Evolutionary conservation across 495 filamentous ascomycete genomes (phyloP).

Genomic region (Talaromyces borbonicus): DNA sequence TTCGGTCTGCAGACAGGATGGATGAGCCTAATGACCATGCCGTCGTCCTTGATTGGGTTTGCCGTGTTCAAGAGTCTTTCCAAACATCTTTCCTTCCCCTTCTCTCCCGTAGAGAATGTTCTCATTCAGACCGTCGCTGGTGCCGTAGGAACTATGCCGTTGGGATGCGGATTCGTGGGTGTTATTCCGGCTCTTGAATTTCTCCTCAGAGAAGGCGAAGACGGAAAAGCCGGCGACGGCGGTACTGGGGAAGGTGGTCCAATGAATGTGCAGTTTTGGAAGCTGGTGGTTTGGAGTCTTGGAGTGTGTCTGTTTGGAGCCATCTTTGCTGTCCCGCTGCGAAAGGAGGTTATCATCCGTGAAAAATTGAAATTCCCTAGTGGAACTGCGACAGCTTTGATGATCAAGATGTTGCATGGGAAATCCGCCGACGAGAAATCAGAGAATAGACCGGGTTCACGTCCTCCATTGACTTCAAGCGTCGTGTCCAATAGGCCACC

Average conservation of each 20-base stretch:
- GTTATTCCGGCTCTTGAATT: conserved; percentile 89
- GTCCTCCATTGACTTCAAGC: background rate
- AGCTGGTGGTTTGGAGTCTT: conserved; percentile 78
- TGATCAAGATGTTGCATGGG: conserved; percentile 83
- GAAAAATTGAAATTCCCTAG: conserved; percentile 91
- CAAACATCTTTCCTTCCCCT: conserved; percentile 61
- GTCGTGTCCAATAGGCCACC: background rate
- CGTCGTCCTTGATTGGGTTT: conserved; percentile 89
- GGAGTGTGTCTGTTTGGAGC: conserved; percentile 94
- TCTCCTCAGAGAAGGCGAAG: conserved; percentile 62
- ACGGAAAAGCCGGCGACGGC: conserved; percentile 38
- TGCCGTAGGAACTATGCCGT: conserved; percentile 90
- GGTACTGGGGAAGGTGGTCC: conserved; percentile 58
- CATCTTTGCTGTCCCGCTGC: conserved; percentile 81
- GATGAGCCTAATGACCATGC: conserved; percentile 83
- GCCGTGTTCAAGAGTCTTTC: conserved; percentile 80
- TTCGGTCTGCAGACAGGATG: conserved; percentile 97
- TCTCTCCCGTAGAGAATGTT: conserved; percentile 93
- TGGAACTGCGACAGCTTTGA: conserved; percentile 87
- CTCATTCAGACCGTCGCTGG: conserved; percentile 95
- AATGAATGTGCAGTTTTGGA: conserved; percentile 57
- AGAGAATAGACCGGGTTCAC: conserved; percentile 9
- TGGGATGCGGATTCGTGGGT: conserved; percentile 92
- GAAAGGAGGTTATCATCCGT: conserved; percentile 81
- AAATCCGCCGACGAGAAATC: conserved; percentile 14